A percentile compares a stretch with the other conserved stretches of the same genome.
phyloP scores from a whole-genome alignment of 306 rosid species.

The Corylus heterophylla region DNA sequence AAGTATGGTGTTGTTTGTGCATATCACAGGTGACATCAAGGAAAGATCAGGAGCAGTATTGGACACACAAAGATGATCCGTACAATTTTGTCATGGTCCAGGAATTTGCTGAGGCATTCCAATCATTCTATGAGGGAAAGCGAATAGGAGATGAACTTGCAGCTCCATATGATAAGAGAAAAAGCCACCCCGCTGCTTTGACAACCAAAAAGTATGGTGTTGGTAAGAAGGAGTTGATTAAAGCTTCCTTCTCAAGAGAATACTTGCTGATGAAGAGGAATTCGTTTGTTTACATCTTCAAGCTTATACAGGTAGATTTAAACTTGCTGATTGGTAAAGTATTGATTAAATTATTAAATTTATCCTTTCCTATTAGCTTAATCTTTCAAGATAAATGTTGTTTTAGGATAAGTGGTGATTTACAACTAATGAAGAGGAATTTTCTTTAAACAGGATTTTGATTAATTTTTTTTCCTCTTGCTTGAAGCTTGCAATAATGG shows the following conservation, averaged over 20 bases:
- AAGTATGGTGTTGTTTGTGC: too few species aligned
- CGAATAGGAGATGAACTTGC: slow-evolving; percentile 35
- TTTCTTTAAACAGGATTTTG: background rate
- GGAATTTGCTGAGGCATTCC: slow-evolving; percentile 48
- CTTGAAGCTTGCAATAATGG: slow-evolving; percentile 35
- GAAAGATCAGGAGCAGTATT: too few species aligned
- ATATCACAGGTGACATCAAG: slow-evolving; percentile 46
- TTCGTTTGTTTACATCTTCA: slow-evolving; percentile 44
- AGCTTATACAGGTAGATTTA: slow-evolving; percentile 33
- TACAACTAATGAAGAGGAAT: too few species aligned
- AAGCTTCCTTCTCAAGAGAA: slow-evolving; percentile 50
- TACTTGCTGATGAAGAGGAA: slow-evolving; percentile 47
- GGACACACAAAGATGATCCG: slow-evolving; percentile 20
- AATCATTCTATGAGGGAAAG: slow-evolving; percentile 39
- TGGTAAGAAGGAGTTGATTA: slow-evolving; percentile 38
- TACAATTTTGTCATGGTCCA: slow-evolving; percentile 37
- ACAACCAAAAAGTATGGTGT: slow-evolving; percentile 35
- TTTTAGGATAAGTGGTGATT: too few species aligned
- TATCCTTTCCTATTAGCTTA: too few species aligned
- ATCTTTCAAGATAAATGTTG: too few species aligned
- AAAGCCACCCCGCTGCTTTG: slow-evolving; percentile 48
- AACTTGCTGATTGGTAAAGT: background rate
- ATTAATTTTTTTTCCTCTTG: background rate
- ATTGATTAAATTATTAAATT: too few species aligned
- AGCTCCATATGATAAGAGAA: slow-evolving; percentile 39